These are phyloP conservation scores for Sugiyamaella sp. DNA, from an alignment of 1,139 yeast species.

Conservation along the genomic window DNA sequence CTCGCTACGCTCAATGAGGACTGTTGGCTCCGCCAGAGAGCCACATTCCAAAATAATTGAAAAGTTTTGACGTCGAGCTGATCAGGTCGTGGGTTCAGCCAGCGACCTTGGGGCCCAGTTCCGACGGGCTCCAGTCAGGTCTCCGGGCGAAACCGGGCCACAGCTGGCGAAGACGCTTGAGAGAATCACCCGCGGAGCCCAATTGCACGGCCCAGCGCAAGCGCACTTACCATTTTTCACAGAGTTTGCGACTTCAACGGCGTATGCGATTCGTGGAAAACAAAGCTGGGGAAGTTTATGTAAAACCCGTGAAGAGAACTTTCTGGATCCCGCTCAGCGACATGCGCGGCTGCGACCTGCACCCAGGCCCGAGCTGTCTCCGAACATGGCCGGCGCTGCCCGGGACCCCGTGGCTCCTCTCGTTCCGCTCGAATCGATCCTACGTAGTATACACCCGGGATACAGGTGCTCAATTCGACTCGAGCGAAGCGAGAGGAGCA, in stretches of 20 bases:
- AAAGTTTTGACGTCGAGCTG: too few relatives aligned
- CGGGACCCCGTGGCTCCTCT: neutral
- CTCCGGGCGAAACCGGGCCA: too few relatives aligned
- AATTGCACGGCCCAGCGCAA: too few relatives aligned
- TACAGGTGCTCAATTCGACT: too few relatives aligned
- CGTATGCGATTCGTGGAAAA: neutral
- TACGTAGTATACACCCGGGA: too few relatives aligned
- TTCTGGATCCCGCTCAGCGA: slow-evolving; percentile 12
- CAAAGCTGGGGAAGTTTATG: slow-evolving; percentile 12
- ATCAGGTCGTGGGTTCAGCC: too few relatives aligned
- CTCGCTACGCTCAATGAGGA: neutral
- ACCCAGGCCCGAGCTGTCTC: neutral
- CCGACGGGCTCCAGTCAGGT: too few relatives aligned
- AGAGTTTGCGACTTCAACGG: neutral
- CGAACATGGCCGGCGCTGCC: neutral
- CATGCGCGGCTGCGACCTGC: slow-evolving; percentile 10
- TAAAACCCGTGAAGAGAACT: slow-evolving; percentile 14
- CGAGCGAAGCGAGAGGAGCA: neutral
- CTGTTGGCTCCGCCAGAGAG: neutral
- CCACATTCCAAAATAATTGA: too few relatives aligned
- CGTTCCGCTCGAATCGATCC: neutral
- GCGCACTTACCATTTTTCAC: slow-evolving; percentile 8
- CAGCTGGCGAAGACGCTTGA: too few relatives aligned
- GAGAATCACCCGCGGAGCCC: too few relatives aligned
- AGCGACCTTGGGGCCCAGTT: too few relatives aligned